Conservation (phyloP, 306 rosid species). For the Herpetospermum pedunculosum region DNA sequence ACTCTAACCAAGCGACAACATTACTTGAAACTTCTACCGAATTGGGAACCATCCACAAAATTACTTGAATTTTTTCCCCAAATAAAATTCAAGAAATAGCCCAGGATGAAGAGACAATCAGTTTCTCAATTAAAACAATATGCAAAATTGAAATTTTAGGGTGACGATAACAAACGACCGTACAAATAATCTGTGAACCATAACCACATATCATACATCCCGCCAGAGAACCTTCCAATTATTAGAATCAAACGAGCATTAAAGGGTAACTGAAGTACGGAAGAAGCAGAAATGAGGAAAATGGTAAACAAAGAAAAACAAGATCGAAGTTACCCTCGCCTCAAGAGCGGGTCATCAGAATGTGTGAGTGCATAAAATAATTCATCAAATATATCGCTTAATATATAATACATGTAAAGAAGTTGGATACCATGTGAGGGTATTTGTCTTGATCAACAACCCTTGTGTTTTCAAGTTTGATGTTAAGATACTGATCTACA, state of each 20-base stretch:
- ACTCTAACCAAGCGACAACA: not conserved
- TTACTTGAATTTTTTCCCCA: not conserved
- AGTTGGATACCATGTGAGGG: constrained; percentile 73
- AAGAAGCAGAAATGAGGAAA: not conserved
- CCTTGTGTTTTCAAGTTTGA: constrained; percentile 92
- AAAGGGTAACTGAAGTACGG: not conserved
- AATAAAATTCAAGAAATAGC: not conserved
- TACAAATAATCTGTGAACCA: not conserved
- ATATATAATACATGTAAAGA: too few species aligned
- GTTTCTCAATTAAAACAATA: not conserved
- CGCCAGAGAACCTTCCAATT: not conserved
- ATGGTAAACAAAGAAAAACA: too few species aligned
- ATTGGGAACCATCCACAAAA: not conserved
- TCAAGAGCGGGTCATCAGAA: too few species aligned
- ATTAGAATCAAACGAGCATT: not conserved
- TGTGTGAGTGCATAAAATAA: too few species aligned
- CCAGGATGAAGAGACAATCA: not conserved
- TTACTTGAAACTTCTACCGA: not conserved
- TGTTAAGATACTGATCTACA: constrained; percentile 91
- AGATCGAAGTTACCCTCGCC: too few species aligned
- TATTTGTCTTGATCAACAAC: constrained; percentile 94
- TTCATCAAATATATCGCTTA: too few species aligned
- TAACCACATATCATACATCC: not conserved
- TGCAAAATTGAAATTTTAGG: not conserved
- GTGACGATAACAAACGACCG: not conserved